A percentile compares a stretch with the other conserved stretches of the same genome.
phyloP scores from a whole-genome alignment of 2,329 filamentous ascomycete species.

The Plectosphaerella plurivora region DNA sequence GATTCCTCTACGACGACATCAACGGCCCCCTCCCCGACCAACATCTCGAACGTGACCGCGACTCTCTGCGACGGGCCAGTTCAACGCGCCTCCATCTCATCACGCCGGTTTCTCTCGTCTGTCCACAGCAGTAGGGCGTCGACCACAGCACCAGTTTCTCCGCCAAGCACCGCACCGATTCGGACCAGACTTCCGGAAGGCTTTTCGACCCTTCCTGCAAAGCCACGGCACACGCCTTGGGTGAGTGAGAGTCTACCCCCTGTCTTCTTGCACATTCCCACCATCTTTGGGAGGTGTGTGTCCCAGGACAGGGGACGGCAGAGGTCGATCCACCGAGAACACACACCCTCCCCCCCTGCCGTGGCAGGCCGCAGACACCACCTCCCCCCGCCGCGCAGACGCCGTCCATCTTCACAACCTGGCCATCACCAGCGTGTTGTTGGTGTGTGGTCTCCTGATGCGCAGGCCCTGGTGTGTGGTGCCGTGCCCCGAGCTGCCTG shows the following conservation, averaged over 20 bases:
- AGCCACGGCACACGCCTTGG: not conserved
- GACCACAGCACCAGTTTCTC: not conserved
- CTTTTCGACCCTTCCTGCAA: not conserved
- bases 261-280: not conserved
- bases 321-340: too few relatives aligned
- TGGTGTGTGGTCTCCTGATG: not conserved
- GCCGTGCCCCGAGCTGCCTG: not conserved
- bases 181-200: not conserved
- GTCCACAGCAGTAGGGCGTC: too few relatives aligned
- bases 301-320: too few relatives aligned
- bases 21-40: too few relatives aligned
- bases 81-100: too few relatives aligned
- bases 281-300: not conserved
- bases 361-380: not conserved
- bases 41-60: too few relatives aligned
- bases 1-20: too few relatives aligned
- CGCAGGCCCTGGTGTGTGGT: not conserved
- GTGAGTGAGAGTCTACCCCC: not conserved
- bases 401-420: conserved; percentile 9
- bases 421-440: conserved; percentile 8
- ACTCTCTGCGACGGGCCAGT: too few relatives aligned
- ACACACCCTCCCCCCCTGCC: not conserved
- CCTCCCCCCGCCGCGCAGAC: too few relatives aligned
- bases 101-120: too few relatives aligned
- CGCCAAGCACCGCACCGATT: not conserved